Evolutionary conservation across 192 early-diverging fungal genomes (phyloP), one percentile per base, ranked within the genome.

Genomic region (Coemansia asiatica): DNA sequence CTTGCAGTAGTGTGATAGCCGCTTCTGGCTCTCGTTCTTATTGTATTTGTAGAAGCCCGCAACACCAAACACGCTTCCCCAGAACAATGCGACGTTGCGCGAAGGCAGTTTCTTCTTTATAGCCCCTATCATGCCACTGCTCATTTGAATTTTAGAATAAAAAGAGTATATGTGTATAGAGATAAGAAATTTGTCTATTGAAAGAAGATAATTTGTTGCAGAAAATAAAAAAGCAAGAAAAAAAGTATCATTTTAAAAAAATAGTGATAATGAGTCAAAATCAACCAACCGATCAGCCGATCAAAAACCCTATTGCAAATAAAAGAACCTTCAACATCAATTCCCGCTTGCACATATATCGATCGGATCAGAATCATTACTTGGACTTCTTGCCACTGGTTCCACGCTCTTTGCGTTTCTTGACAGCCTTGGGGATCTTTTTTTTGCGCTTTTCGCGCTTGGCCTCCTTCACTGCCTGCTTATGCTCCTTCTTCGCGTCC

Each of bases 371-470:
- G n/a, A n/a, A n/a, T n/a, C n/a, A n/a, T 31, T 81, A 75, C 78
- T 86, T 83, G 51, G 81, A 71, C 64, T 87, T 85, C 74, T 85
- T 92, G 26, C 77, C 85, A 19, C 85, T 82, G 18, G 86, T 86
- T 10, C 80, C 70, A 54, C 94, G 92, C 67, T 94, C 86, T 71
- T 91, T 94, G 61, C 93, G 86, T 76, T 97, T 98, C 77, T 98
- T 98, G 73, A 95, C 92, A 16, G 91, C 87, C 79, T 98, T 98
- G 23, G 96, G 95, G 16, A 95, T 88, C 83, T 98, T 98, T 69
- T 83, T 85, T 71, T 97, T 95, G 71, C 96, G 84, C 71, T 91
- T 91, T 67, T 96, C 94, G 40, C 94, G 89, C 44, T 89, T 91
- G 57, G 89, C 91, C 50, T 98, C 96, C 75, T 95, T 98, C 22